A percentile compares a stretch with the other conserved stretches of the same genome.
phyloP scores from a whole-genome alignment of 805 yeast genomes.

The Lachancea fermentati region DNA sequence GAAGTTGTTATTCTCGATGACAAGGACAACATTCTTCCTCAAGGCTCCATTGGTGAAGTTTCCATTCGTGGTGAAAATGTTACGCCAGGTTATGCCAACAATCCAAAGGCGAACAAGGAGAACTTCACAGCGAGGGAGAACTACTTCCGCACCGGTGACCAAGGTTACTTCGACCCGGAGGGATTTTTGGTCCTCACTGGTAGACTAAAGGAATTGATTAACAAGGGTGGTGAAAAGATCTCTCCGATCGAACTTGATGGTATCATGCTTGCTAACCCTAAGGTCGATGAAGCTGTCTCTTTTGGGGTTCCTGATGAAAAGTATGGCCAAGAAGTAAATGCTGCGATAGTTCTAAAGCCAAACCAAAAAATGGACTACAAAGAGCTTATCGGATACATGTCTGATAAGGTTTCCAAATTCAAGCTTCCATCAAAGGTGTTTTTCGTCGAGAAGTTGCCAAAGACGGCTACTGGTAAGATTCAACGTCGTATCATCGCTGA shows the following conservation, averaged over 20 bases:
- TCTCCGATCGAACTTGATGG: constrained; percentile 68
- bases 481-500: constrained; percentile 61
- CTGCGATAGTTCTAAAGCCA: constrained; percentile 55
- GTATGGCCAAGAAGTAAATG: constrained; percentile 68
- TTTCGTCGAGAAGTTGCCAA: constrained; percentile 59
- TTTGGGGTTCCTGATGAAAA: constrained; percentile 63
- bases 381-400: constrained; percentile 44
- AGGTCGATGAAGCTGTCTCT: constrained; percentile 64
- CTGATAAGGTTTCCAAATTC: constrained; percentile 45
- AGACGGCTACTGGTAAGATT: constrained; percentile 74
- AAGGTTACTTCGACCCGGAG: constrained; percentile 56
- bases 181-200: constrained; percentile 61
- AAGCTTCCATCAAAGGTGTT: constrained; percentile 56
- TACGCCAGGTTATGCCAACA: constrained; percentile 66
- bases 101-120: constrained; percentile 63
- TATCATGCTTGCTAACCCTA: constrained; percentile 52
- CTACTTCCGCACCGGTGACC: constrained; percentile 76
- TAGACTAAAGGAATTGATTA: constrained; percentile 66
- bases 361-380: constrained; percentile 35
- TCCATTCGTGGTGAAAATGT: constrained; percentile 63
- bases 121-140: constrained; percentile 51
- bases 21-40: constrained; percentile 40
- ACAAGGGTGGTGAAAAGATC: constrained; percentile 75
- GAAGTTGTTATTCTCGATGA: constrained; percentile 52
- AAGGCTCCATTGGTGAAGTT: constrained; percentile 63